phyloP scores from a whole-genome alignment of 1,139 yeast species.

The Hemisphaericaspora xylofermentans region DNA sequence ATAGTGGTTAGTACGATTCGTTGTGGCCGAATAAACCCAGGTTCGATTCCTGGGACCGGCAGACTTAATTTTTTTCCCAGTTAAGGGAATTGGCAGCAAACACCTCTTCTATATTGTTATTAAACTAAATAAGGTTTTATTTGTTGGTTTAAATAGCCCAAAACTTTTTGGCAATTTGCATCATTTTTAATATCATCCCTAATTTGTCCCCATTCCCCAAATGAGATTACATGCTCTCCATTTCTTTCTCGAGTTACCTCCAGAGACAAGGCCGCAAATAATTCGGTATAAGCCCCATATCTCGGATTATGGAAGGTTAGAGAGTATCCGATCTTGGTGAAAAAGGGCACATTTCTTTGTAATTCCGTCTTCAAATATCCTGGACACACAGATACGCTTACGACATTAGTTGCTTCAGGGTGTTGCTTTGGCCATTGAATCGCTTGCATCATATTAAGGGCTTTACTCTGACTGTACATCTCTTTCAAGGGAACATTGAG shows the following conservation, averaged over 20 bases:
- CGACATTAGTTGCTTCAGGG: constrained; percentile 29
- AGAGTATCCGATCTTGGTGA: constrained; percentile 1
- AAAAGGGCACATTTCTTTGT: constrained; percentile 23
- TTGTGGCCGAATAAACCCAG: constrained; percentile 8
- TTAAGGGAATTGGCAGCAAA: background rate
- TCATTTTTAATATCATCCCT: constrained; percentile 8
- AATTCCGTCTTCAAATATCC: constrained; percentile 45
- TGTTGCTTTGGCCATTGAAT: constrained; percentile 37
- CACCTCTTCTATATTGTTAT: too few species aligned
- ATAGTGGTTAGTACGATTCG: constrained; percentile 7
- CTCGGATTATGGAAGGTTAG: constrained; percentile 9
- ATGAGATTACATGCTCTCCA: constrained; percentile 10
- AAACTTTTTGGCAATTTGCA: constrained; percentile 3
- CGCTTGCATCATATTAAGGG: constrained; percentile 40
- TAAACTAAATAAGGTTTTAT: constrained; percentile 4
- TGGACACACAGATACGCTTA: constrained; percentile 40
- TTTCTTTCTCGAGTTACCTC: constrained; percentile 4
- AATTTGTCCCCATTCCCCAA: constrained; percentile 7
- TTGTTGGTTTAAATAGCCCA: constrained; percentile 9
- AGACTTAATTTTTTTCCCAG: constrained; percentile 1
- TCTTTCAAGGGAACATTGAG: constrained; percentile 1
- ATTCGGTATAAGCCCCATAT: constrained; percentile 21
- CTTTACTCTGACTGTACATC: constrained; percentile 40
- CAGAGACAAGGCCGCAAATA: constrained; percentile 21
- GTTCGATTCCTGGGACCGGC: constrained; percentile 9